Evolutionary conservation across 352 stramenopile species (phyloP), one percentile per base, ranked within the genome.

Genomic region (Phytopythium chamaehyphon): DNA sequence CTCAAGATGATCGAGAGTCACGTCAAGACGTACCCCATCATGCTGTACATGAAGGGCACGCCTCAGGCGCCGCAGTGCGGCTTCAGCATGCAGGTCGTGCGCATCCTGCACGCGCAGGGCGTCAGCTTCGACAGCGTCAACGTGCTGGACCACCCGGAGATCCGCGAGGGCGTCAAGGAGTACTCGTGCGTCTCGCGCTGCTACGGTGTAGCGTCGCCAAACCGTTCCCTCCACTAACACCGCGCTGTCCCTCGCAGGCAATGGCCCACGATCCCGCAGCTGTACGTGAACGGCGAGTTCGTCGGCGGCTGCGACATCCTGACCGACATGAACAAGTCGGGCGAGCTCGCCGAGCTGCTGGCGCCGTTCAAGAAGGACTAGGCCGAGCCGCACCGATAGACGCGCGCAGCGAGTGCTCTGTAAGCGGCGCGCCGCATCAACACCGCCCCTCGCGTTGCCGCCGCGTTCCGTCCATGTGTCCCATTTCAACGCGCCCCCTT

Each of bases 31-130:
- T 88, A 98, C 75, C 86, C 74, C 6, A 69, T 99, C 28, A 98
- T 99, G 95, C 81, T 99, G 0, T 99, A 99, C 84, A 99, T 99
- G 97, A 99, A 99, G 75, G 97, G 97, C 51, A 99, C 96, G 55
- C 97, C 97, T 33, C 79, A 78, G 56, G 81, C 91, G 61, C 97
- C 97, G 36, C 89, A 97, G 80, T 99, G 97, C 69, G 97, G 97
- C 53, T 99, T 99, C 69, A 97, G 86, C 42, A 93, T 96, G 64
- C 88, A 97, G 63, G 94, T 99, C 23, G 95, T 99, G 42, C 78
- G 92, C 64, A 97, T 98, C 48, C 66, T 99, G 54, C 86, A 95
- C 66, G 70, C 75, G 28, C 78, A 96, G 63, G 88, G 88, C 61
- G 74, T 95, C 57, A 97, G 97, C 65, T 99, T 99, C 82, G 81